These are phyloP conservation scores for Scleroderma bovista DNA, from an alignment of 768 basidiomycete genomes.

Conservation along the genomic window DNA sequence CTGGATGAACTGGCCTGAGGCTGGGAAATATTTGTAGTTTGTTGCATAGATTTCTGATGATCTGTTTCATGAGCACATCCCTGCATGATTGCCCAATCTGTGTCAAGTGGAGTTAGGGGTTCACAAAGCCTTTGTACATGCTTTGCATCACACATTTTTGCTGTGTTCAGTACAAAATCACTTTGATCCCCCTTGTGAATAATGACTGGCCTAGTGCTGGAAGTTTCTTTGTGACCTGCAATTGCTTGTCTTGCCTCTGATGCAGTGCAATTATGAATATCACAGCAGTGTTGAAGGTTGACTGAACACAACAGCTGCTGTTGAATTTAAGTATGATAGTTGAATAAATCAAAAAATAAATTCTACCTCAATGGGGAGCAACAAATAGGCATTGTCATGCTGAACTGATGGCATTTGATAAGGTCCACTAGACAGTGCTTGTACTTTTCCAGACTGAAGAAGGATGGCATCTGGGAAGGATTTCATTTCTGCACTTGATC, in stretches of 20 bases:
- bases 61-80: not conserved
- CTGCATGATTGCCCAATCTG: not conserved
- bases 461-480: not conserved
- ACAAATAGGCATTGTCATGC: not conserved
- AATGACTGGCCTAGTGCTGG: not conserved
- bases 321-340: not conserved
- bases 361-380: not conserved
- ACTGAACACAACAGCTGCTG: slow-evolving; percentile 13
- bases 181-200: not conserved
- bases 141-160: not conserved
- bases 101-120: not conserved
- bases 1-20: not conserved
- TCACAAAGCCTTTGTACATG: not conserved
- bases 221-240: not conserved
- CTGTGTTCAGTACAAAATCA: not conserved
- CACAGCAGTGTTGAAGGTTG: slow-evolving; percentile 19
- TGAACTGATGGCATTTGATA: not conserved
- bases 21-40: not conserved
- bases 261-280: slow-evolving; percentile 6
- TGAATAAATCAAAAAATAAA: too few species aligned
- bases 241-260: too few species aligned
- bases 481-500: not conserved
- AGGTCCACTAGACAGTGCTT: not conserved
- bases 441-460: not conserved
- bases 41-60: not conserved